phyloP scores from a whole-genome alignment of 1,139 yeast species.

The Geotrichum histeridarum region DNA sequence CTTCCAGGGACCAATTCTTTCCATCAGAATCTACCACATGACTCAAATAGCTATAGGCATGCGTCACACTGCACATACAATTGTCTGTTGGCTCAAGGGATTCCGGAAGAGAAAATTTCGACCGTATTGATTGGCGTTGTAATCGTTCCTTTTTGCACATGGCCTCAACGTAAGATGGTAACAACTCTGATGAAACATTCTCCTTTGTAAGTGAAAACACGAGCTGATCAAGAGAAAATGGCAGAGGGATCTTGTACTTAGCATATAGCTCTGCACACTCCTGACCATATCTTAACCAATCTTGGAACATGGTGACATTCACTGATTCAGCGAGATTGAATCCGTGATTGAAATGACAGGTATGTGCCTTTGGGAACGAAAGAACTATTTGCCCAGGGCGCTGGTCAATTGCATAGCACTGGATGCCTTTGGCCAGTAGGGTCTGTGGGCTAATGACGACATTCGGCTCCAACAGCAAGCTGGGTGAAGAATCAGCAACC shows the following conservation, averaged over 20 bases:
- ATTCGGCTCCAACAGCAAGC: conserved; percentile 72
- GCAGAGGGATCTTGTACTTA: conserved; percentile 31
- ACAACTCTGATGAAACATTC: not conserved
- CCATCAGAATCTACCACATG: not conserved
- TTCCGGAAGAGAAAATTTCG: conserved; percentile 7
- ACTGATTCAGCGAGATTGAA: conserved; percentile 77
- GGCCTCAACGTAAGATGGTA: not conserved
- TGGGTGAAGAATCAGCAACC: conserved; percentile 69
- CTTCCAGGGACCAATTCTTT: not conserved
- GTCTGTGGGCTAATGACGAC: conserved; percentile 64
- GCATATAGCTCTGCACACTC: conserved; percentile 32
- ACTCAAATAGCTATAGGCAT: conserved; percentile 6
- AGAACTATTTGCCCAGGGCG: conserved; percentile 73
- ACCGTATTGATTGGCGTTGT: not conserved
- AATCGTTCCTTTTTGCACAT: conserved; percentile 2
- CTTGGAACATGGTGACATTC: conserved; percentile 61
- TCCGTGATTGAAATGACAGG: conserved; percentile 76
- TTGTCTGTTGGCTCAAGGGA: conserved; percentile 10
- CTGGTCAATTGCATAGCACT: conserved; percentile 67
- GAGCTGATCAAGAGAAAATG: conserved; percentile 37
- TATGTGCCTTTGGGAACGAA: conserved; percentile 75
- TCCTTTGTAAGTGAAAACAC: conserved; percentile 21
- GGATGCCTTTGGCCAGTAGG: conserved; percentile 49
- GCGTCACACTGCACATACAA: conserved; percentile 4
- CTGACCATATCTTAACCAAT: conserved; percentile 48